Base-by-base conservation (phyloP, 495 filamentous ascomycete species). In the Pyronema omphalodes region DNA sequence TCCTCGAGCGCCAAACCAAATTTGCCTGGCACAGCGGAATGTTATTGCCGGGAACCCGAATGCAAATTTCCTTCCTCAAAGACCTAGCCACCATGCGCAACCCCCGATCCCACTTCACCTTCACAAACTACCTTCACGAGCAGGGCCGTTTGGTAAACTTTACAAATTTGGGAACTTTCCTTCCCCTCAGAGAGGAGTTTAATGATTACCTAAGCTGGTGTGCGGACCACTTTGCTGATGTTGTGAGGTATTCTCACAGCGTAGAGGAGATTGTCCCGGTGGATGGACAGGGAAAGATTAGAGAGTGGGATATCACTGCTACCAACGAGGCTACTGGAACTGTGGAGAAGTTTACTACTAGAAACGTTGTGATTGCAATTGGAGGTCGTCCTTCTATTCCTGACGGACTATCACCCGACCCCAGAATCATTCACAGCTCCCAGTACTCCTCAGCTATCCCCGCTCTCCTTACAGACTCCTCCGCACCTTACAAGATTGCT, bases 51-150 rank as follows among this genome's bases (percentile, higher is more conserved):
- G 86, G 86, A 45, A 83, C 87, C 9, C 84, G 82, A 65, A 98
- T 98, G 89, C 89, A 98, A 67, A 95, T 98, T 55, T 89, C 85
- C 35, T 98, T 95, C 73, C 73, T 98, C 68, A 98, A 98, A 71
- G 91, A 95, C 61, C 74, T 98, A 55, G 89, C 91, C 9, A 91
- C 86, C 7, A 69, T 94, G 44, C 75, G 89, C 39, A 79, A 95
- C 58, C 89, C 89, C 2, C 79, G 82, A 54, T 93, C 86, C 51
- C 73, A 87, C 58, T 98, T 95, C 69, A 95, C 89, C 5, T 98
- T 98, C 69, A 71, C 94, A 56, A 95, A 94, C 66, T 95, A 95
- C 65, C 76, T 98, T 2, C 80, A 89, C 68, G 67, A 74, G 57
- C 79, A 93, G 57, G 72, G 76, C 46, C 75, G 91, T 6, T 74